Evolutionary conservation across 306 rosid genomes (phyloP).

Genomic region (Sindora glabra): DNA sequence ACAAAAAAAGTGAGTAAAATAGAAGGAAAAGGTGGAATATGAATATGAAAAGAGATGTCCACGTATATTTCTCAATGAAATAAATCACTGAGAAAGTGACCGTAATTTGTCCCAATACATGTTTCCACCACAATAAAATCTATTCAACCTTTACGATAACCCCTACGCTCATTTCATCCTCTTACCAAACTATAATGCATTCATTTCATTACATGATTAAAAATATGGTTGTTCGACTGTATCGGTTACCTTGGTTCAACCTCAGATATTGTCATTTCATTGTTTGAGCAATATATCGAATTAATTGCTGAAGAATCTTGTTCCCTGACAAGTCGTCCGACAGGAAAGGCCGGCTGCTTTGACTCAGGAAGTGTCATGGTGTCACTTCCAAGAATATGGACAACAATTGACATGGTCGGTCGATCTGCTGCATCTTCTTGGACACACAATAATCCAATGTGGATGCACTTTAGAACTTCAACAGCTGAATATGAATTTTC

Average conservation of each 20-base stretch:
- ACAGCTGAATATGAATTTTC: neutral
- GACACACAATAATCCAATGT: conserved; percentile 33
- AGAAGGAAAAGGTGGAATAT: too few species aligned
- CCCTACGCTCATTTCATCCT: too few species aligned
- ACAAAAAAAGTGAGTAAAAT: too few species aligned
- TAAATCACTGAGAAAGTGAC: too few species aligned
- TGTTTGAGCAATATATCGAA: neutral
- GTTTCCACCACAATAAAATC: too few species aligned
- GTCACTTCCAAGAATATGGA: conserved; percentile 17
- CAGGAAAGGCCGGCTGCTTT: conserved; percentile 22
- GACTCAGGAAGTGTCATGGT: conserved; percentile 21
- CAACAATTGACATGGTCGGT: conserved; percentile 33
- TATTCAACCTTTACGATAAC: too few species aligned
- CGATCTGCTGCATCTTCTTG: conserved; percentile 30
- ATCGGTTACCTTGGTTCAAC: neutral
- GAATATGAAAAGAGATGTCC: too few species aligned
- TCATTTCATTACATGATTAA: too few species aligned
- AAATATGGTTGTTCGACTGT: too few species aligned
- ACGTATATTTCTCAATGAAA: too few species aligned
- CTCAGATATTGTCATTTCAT: neutral
- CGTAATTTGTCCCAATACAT: too few species aligned
- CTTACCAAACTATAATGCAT: too few species aligned
- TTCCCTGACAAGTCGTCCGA: neutral
- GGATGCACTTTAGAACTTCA: conserved; percentile 19
- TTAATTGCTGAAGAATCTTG: neutral